Evolutionary conservation across 306 rosid genomes (phyloP), one percentile per base, ranked within the genome.

Genomic region (Rosa multiflora): DNA sequence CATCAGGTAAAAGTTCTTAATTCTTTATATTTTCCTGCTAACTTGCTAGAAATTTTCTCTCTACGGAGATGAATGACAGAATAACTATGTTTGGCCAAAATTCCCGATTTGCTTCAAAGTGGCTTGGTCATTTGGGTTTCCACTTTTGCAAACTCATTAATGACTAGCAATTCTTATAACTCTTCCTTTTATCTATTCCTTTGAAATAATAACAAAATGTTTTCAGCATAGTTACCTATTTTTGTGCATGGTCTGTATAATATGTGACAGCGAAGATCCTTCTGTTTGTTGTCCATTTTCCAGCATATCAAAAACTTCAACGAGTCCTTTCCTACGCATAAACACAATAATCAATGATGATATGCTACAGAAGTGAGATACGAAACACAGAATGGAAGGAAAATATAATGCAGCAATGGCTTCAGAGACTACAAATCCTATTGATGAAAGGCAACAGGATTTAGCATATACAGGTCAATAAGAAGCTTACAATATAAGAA

Each of bases 261-360:
- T 76, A 79, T 82, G 62, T 74, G 96, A 86, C 78, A 90, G 49
- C 2, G 82, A 77, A 44, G 77, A 32, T 85, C 90, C 93, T 88
- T 89, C 96, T 70, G 66, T 73, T 72, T 89, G 88, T 78, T 82
- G 80, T 73, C 94, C 93, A 53, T 76, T 82, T 79, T 90, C 96
- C 81, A 94, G 83, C 90, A 72, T 89, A 86, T 90, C 91, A 80
- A 94, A 94, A 80, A 90, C 56, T 82, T 80, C 88, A 83, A 91
- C 94, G 5, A 94, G 97, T 81, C 94, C 94, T 87, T 88, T 90
- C 89, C 98, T 94, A 87, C 70, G 63, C 74, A 85, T 73, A 79
- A 82, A 85, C 29, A 72, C 32, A 53, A 3, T 58, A n/a, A 83
- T n/a, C 80, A 81, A 80, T 51, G 20, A 58, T 46, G 46, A 15